Evolutionary conservation across 1,284 basidiomycete genomes (phyloP).

Genomic region (Puccinia horiana): DNA sequence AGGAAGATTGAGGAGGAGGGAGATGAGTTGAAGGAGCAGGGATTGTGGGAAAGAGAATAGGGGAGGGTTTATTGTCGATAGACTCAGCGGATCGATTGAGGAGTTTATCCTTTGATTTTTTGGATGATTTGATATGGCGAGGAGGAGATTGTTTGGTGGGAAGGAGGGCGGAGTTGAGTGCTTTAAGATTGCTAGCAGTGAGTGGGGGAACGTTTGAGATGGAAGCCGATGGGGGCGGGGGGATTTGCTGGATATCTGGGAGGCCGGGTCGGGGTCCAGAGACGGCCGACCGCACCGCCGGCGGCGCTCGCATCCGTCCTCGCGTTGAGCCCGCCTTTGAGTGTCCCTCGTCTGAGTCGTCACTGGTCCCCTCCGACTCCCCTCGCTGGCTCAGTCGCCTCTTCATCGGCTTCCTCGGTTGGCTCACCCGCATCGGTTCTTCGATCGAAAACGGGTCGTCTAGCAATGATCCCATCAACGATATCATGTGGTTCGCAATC

Average conservation of each 20-base stretch:
- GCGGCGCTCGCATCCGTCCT: neutral
- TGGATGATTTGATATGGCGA: neutral
- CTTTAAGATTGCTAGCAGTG: neutral
- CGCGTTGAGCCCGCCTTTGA: neutral
- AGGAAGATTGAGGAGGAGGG: neutral
- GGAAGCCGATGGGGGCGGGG: neutral
- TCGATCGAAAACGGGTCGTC: conserved; percentile 74
- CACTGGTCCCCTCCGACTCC: neutral
- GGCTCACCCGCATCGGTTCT: neutral
- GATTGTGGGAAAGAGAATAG: neutral
- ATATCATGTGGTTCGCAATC: conserved; percentile 92
- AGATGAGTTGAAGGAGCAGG: neutral
- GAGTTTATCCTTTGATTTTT: neutral
- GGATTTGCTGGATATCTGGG: neutral
- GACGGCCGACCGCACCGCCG: neutral
- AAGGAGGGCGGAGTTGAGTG: neutral
- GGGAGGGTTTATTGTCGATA: neutral
- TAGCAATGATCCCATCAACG: conserved; percentile 85
- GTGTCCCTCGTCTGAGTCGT: neutral
- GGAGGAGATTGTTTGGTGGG: neutral
- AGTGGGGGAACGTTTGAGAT: neutral
- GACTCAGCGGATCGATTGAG: neutral
- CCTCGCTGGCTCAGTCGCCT: neutral
- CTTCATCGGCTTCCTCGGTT: neutral
- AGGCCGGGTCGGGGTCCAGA: neutral